Percentiles rank a stretch among this genome's conserved stretches.
Conservation (phyloP, 768 basidiomycete species). For the Rossbeevera mucosa region DNA sequence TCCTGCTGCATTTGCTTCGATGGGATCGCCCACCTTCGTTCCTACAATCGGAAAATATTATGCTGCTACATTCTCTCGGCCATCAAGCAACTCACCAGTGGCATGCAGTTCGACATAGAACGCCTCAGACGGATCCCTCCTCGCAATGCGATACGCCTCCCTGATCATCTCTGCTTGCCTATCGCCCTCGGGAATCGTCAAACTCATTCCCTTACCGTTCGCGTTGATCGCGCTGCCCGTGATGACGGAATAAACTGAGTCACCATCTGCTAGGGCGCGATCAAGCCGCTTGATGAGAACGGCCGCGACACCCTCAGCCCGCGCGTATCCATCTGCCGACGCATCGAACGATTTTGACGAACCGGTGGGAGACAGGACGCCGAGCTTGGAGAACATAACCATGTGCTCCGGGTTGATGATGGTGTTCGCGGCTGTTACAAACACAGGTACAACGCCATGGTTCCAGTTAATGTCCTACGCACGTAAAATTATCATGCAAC, state of each 20-base stretch:
- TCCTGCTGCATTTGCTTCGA: conserved; percentile 48
- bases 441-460: background rate
- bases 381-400: conserved; percentile 26
- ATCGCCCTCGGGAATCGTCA: conserved; percentile 34
- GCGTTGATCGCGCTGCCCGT: conserved; percentile 33
- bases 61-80: background rate
- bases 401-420: conserved; percentile 27
- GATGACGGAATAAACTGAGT: conserved; percentile 29
- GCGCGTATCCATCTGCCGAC: conserved; percentile 31
- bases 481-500: background rate
- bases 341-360: conserved; percentile 32
- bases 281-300: conserved; percentile 35
- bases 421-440: conserved; percentile 23
- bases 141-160: conserved; percentile 28
- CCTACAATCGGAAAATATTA: conserved; percentile 4
- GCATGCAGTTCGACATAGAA: conserved; percentile 50
- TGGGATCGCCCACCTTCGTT: conserved; percentile 46
- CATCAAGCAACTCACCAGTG: conserved; percentile 31
- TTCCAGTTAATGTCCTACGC: too few species aligned
- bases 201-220: conserved; percentile 31
- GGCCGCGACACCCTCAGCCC: conserved; percentile 28
- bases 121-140: conserved; percentile 34
- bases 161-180: conserved; percentile 33
- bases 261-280: conserved; percentile 27
- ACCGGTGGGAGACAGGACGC: conserved; percentile 33